These are phyloP conservation scores for Penicillium robsamsonii DNA, from an alignment of 495 filamentous ascomycete genomes.

Conservation along the genomic window DNA sequence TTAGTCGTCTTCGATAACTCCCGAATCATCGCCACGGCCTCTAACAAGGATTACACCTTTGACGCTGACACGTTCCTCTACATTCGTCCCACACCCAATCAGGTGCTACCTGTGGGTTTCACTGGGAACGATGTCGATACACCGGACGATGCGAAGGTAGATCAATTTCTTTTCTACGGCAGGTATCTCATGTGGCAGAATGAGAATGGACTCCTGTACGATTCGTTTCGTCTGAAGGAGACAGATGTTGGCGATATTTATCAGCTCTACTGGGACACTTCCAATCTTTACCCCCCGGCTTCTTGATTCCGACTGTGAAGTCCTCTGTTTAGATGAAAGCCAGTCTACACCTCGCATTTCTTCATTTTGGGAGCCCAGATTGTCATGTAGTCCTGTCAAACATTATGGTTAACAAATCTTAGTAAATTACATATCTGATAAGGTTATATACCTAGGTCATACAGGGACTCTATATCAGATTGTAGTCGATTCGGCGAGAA, in stretches of 20 bases:
- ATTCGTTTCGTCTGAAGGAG: conserved; percentile 25
- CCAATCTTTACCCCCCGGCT: conserved; percentile 20
- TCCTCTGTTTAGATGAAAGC: not conserved
- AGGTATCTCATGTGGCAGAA: conserved; percentile 24
- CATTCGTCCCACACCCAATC: conserved; percentile 19
- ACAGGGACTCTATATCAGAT: not conserved
- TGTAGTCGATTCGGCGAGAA: conserved; percentile 29
- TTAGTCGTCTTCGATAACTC: conserved; percentile 18
- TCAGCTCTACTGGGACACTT: conserved; percentile 25
- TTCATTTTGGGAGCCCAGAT: not conserved
- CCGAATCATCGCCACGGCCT: conserved; percentile 18
- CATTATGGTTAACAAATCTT: not conserved
- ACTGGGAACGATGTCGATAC: conserved; percentile 17
- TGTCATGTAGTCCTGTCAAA: not conserved
- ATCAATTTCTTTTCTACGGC: conserved; percentile 24
- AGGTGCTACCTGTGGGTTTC: conserved; percentile 23
- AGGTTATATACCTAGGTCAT: not conserved
- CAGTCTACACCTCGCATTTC: not conserved
- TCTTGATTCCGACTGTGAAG: conserved; percentile 11
- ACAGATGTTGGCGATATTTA: conserved; percentile 22
- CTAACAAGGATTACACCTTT: conserved; percentile 20
- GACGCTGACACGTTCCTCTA: conserved; percentile 22
- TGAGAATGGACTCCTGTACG: conserved; percentile 9
- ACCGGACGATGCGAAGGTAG: conserved; percentile 15
- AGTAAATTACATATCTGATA: not conserved